phyloP scores from a whole-genome alignment of 192 early-diverging fungal species.

The Dissophora ornata region DNA sequence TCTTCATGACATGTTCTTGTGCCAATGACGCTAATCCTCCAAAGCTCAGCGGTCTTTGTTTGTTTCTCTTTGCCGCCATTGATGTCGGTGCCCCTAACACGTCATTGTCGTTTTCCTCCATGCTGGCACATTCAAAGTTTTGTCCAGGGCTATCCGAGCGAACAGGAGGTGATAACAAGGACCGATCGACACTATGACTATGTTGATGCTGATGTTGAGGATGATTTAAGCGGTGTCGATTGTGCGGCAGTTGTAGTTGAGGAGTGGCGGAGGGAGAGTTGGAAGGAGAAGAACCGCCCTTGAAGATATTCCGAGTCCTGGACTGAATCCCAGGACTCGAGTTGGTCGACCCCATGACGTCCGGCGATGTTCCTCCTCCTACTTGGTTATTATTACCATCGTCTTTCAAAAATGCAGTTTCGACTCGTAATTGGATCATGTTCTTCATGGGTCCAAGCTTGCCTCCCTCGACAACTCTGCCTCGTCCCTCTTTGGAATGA shows the following conservation, averaged over 20 bases:
- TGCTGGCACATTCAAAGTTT: background rate
- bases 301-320: constrained; percentile 7
- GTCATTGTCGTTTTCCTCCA: background rate
- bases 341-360: constrained; percentile 4
- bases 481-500: constrained; percentile 42
- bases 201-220: too few relatives aligned
- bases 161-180: constrained; percentile 22
- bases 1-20: constrained; percentile 48
- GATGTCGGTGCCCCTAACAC: background rate
- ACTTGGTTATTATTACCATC: constrained; percentile 5
- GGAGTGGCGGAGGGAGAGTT: background rate
- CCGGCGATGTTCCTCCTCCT: background rate
- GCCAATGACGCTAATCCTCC: constrained; percentile 42
- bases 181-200: constrained; percentile 5
- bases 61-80: constrained; percentile 19
- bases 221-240: too few relatives aligned
- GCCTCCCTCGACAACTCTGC: constrained; percentile 30
- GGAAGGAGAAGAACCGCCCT: constrained; percentile 6
- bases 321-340: constrained; percentile 15
- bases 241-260: background rate
- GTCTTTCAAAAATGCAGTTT: constrained; percentile 19
- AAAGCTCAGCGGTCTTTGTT: constrained; percentile 44
- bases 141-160: constrained; percentile 14
- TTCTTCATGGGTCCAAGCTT: constrained; percentile 40
- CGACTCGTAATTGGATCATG: constrained; percentile 48